Evolutionary conservation across 345 rosid species (phyloP).

Genomic region (Sisymbrium irio): DNA sequence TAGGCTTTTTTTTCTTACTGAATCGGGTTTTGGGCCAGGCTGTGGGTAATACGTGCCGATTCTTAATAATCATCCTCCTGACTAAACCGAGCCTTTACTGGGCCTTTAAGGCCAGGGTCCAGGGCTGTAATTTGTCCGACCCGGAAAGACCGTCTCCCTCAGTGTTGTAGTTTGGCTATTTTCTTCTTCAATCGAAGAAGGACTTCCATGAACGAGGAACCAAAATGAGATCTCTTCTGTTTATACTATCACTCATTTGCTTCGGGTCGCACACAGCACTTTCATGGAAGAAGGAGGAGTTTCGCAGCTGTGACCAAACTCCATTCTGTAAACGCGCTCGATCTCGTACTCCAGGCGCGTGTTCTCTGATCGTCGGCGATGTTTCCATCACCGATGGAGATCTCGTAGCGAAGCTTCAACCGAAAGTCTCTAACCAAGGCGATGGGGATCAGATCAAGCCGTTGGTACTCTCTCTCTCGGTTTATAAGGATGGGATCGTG

Average conservation of each 20-base stretch:
- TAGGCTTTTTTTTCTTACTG: neutral
- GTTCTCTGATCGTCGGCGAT: conserved; percentile 46
- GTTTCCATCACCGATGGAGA: conserved; percentile 69
- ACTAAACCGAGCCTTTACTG: neutral
- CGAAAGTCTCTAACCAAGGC: conserved; percentile 29
- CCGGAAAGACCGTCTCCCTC: conserved; percentile 16
- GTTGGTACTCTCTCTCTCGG: conserved; percentile 65
- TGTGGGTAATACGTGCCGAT: neutral
- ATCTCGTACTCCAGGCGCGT: conserved; percentile 63
- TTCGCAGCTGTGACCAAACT: conserved; percentile 84
- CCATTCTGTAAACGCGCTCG: conserved; percentile 98
- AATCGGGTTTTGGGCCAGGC: too few relatives aligned
- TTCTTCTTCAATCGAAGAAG: conserved; percentile 1
- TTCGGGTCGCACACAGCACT: conserved; percentile 41
- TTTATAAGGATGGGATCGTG: conserved; percentile 60
- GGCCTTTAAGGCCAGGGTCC: neutral
- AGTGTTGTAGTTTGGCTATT: neutral
- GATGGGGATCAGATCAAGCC: conserved; percentile 52
- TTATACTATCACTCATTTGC: conserved; percentile 42
- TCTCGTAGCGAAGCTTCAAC: conserved; percentile 68
- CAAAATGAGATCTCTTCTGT: conserved; percentile 39
- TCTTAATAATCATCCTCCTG: neutral
- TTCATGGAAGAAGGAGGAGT: conserved; percentile 96
- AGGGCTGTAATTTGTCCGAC: too few relatives aligned
- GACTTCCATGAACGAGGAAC: conserved; percentile 28